Percentiles rank a stretch among this genome's conserved stretches.
These are phyloP conservation scores for Myxozyma mucilagina DNA, from an alignment of 805 yeast genomes.

Conservation along the genomic window DNA sequence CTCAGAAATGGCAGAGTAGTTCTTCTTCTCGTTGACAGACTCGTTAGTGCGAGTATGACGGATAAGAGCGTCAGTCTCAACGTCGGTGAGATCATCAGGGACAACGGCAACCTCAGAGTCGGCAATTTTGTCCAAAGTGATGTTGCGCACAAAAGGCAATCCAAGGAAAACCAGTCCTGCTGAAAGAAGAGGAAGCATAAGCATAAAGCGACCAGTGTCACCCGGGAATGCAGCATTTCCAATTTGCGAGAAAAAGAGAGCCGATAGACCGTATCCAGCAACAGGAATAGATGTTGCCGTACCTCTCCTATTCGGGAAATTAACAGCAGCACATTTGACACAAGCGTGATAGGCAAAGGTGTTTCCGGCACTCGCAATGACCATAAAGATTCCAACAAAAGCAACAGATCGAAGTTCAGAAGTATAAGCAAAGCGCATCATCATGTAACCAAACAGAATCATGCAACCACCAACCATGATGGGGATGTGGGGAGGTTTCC, in stretches of 20 bases:
- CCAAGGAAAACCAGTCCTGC: conserved; percentile 32
- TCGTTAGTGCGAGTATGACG: conserved; percentile 13
- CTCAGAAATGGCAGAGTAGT: conserved; percentile 25
- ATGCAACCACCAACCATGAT: conserved; percentile 46
- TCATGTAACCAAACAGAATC: conserved; percentile 57
- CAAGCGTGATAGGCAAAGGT: conserved; percentile 64
- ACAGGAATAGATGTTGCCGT: conserved; percentile 74
- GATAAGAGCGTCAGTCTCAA: conserved; percentile 29
- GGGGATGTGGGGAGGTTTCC: conserved; percentile 57
- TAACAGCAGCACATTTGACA: conserved; percentile 71
- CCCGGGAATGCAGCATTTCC: conserved; percentile 57
- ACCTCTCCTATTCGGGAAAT: conserved; percentile 67
- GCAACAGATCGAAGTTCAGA: conserved; percentile 41
- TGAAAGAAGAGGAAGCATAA: conserved; percentile 31
- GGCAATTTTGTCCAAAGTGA: conserved; percentile 21
- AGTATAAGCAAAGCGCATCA: conserved; percentile 55
- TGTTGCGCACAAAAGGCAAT: conserved; percentile 31
- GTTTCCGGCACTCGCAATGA: conserved; percentile 66
- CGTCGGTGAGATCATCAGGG: conserved; percentile 13
- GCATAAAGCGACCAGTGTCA: conserved; percentile 53
- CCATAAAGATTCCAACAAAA: conserved; percentile 49
- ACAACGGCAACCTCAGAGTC: conserved; percentile 21
- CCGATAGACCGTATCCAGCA: conserved; percentile 73
- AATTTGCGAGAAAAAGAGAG: conserved; percentile 61
- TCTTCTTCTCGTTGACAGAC: conserved; percentile 4